Evolutionary conservation across 768 basidiomycete species (phyloP), one percentile per base, ranked within the genome.

Genomic region (Lentinula raphanica): DNA sequence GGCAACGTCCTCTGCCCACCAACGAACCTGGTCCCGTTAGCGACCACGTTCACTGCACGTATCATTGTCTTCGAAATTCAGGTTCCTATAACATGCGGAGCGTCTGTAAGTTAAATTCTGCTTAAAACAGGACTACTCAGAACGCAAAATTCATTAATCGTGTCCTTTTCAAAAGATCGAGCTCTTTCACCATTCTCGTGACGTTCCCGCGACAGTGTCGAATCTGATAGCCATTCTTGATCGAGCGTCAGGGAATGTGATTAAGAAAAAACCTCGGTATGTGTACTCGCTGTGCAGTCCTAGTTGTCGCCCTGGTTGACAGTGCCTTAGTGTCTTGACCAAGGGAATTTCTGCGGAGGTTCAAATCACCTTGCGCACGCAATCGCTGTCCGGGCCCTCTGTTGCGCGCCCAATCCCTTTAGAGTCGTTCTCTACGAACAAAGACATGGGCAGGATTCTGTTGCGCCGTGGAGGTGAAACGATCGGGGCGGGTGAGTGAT

Each of bases 371-470:
- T 67, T 98, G 40, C 84, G 94, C 19, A 73, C 78, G 3, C 73
- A 78, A 1, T 74, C 79, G 13, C 70, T 81, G 6, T 79, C 81
- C 5, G 82, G 83, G 9, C 68, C 78, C 8, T 61, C 76, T 0
- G 67, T 71, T 32, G 73, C 76, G 15, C 76, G 84, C 7, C 79
- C 86, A 2, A 88, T 98, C 25, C 92, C 97, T 12, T 67, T 98
- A 15, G 97, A 98, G 68, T 81, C 90, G 1, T 96, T 97, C 63
- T 71, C 84, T 1, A 73, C 74, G 6, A 98, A 95, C 73, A 99
- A 98, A 71, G 92, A 95, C 56, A 97, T 98, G 97, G 97, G 97
- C 0, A 76, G 97, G 48, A 81, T 99, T 51, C 68, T 99, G 61
- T 76, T 99, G 58, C 77, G 97, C 44, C 76, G 96, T 55, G 86